Evolutionary conservation across 2,329 filamentous ascomycete species (phyloP), one percentile per base, ranked within the genome.

Genomic region (Penicillium sp.): DNA sequence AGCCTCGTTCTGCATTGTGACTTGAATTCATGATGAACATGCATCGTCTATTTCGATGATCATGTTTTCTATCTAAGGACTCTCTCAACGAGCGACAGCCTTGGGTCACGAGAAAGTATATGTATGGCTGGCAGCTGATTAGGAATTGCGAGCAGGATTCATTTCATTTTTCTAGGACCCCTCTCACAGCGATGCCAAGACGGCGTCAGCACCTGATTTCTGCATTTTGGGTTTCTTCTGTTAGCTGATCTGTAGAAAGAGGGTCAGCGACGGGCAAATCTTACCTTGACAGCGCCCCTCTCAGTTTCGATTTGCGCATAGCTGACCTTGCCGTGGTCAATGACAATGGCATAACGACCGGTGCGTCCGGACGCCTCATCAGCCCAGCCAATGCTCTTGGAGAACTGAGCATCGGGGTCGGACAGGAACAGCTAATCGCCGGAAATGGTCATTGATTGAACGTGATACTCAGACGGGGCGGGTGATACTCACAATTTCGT

Each of bases 271-370:
- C 1, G 35, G 53, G n/a, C 7, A 5, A 33, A 5, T 3, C 67
- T 55, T 61, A 76, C 75, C 72, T 83, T 68, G 15, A 72, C 66
- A 61, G 55, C 59, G 26, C 74, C 70, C 62, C 63, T 70, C 67
- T 74, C 84, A 56, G 78, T 80, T 81, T 96, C 91, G 70, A 87
- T 89, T 78, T 89, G 89, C 55, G 91, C 90, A 76, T 96, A 95
- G 68, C 82, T 81, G 68, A 96, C 84, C 82, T 91, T 93, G 75
- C 92, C 92, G 74, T 95, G 84, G 78, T 93, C 91, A 68, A 96
- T 82, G 65, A 93, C 83, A 75, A 96, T 86, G 65, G 91, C 92
- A 82, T 91, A 96, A 56, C 92, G 85, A 53, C 86, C 88, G 60
- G 90, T 92, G 63, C 91, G 85, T 70, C 91, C 89, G 35, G 70